Evolutionary conservation across 768 basidiomycete genomes (phyloP).

Genomic region (Chalciporus chontae): DNA sequence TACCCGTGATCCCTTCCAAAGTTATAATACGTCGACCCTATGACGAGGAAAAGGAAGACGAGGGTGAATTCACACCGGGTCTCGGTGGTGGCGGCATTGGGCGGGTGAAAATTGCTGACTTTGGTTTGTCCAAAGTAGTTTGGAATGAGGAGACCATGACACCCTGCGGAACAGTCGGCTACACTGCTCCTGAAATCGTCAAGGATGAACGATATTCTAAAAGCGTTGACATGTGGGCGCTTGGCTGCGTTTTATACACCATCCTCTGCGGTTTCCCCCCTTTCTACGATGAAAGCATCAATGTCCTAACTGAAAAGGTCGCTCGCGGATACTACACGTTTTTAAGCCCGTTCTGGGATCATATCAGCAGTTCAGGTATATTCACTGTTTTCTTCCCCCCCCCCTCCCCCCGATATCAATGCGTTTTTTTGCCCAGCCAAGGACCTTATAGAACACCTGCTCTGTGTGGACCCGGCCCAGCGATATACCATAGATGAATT

Average conservation of each 20-base stretch:
- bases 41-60: conserved; percentile 98
- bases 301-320: conserved; percentile 96
- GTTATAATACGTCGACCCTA: conserved; percentile 75
- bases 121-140: conserved; percentile 94
- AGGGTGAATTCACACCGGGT: conserved; percentile 91
- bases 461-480: conserved; percentile 93
- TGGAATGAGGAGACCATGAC: conserved; percentile 99
- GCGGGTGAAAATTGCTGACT: conserved; percentile 97
- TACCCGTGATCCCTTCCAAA: conserved; percentile 87
- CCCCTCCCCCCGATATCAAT: conserved; percentile 9
- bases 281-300: conserved; percentile 99
- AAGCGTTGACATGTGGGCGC: conserved; percentile 99
- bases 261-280: conserved; percentile 96
- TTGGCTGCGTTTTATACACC: conserved; percentile 99
- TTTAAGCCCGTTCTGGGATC: conserved; percentile 99
- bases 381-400: neutral
- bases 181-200: conserved; percentile 99
- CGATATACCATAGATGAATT: conserved; percentile 99
- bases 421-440: conserved; percentile 55
- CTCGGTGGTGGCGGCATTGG: conserved; percentile 97
- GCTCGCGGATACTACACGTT: conserved; percentile 97
- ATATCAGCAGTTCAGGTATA: conserved; percentile 78
- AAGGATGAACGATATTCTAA: conserved; percentile 97
- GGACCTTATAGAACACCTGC: conserved; percentile 89
- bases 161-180: conserved; percentile 99